A percentile compares a stretch with the other conserved stretches of the same genome.
Conservation (phyloP, 176 grass and related monocot genomes). For the Pontederia crassipes region DNA sequence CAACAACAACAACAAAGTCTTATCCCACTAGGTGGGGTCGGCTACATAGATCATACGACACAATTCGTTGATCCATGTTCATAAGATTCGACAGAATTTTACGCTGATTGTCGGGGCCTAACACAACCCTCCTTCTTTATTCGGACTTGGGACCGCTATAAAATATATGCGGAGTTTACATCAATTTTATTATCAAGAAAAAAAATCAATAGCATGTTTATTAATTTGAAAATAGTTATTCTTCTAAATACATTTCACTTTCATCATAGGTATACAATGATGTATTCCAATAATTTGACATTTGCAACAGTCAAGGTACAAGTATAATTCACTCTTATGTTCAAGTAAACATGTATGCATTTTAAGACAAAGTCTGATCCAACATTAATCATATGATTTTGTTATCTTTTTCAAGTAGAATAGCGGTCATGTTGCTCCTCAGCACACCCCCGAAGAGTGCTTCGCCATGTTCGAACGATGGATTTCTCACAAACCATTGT, state of each 20-base stretch:
- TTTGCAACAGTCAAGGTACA: constrained; percentile 67
- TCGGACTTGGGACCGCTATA: no score
- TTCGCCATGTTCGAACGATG: background rate
- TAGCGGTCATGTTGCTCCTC: background rate
- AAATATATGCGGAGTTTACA: no score
- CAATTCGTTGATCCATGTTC: no score
- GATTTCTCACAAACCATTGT: background rate
- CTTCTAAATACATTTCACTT: background rate
- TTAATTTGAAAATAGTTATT: background rate
- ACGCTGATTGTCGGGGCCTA: no score
- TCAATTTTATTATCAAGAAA: no score
- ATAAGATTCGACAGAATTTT: no score
- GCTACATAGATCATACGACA: no score
- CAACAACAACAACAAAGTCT: no score
- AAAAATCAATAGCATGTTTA: background rate
- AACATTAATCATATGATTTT: background rate
- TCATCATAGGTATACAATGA: constrained; percentile 39
- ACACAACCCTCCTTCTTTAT: no score
- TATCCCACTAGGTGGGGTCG: no score
- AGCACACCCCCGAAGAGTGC: background rate
- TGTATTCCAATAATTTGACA: constrained; percentile 54
- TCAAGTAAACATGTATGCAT: background rate
- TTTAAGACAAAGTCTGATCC: background rate
- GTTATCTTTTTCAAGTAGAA: background rate
- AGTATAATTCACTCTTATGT: background rate